Base-by-base conservation (phyloP, 1,284 basidiomycete species). In the Tilletia caries region DNA sequence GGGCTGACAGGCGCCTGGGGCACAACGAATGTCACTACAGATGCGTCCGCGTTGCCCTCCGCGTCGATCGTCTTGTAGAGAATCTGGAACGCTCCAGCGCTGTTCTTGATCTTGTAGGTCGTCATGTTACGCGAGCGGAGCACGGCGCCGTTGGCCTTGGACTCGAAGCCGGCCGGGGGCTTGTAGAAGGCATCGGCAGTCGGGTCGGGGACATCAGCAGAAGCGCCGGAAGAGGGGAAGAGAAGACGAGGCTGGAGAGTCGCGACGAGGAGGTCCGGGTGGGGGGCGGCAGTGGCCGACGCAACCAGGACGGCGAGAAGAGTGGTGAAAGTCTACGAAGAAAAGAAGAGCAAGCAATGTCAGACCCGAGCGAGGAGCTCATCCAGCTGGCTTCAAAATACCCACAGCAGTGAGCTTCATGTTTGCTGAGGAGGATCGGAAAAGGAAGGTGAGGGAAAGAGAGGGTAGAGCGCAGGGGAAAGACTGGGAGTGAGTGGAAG, bases 1-100 rank as follows among this genome's bases (percentile, higher is more conserved):
- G 70, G 48, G 13, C 48, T 29, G 15, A 48, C 54, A 20, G 65
- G 44, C 34, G 34, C 18, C 18, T 13, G 65, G 23, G 71, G 71
- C 13, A 32, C 20, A 27, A 65, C 52, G 1, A 73, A n/a, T 4
- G 71, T 73, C 20, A 70, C 62, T 15, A 73, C 71, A 10, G 67
- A 68, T 37, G 58, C 50, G 34, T 68, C 60, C 5, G 71, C n/a
- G 62, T 66, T 15, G 44, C 68, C 37, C 20, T 46, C 60, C 15
- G 64, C 66, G 46, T 52, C 64, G 6, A 43, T 34, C 8, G 68
- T 60, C 41, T 64, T 48, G 62, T 67, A 67, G 13, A 66, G 66
- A 27, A 71, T 13, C 50, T 71, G 70, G 54, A 52, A 71, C 4
- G 43, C 29, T 10, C 25, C 25, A 6, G 23, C 48, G 20, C 25